Base-by-base conservation (phyloP, 139 green algal genomes). In the Volvox reticuliferus region DNA sequence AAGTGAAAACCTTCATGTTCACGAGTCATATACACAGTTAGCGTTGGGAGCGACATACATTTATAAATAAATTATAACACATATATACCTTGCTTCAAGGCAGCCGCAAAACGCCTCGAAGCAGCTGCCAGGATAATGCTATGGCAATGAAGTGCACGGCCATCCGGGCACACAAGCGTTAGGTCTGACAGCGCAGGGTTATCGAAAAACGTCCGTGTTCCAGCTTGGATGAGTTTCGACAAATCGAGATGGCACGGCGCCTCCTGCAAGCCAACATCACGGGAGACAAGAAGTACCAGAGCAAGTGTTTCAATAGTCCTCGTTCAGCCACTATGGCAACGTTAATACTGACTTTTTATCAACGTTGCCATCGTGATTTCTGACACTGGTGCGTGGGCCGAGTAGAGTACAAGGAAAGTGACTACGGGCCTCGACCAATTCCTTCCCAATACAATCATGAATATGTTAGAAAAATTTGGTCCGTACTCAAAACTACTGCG, bases 71-170 rank as follows among this genome's bases (percentile, higher is more conserved):
- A 75, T n/a, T 75, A 14, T 26, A 26, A 75, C 67, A 75, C 67
- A 14, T 55, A 73, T 73, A 30, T 26, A 91, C 87, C 87, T 67
- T 67, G 61, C 28, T 79, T 91, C n/a, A 91, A 33, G 22, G 35
- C 87, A 6, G 61, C 33, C 0, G 87, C 87, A 16, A 91, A 68
- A 2, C 87, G 87, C 3, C 62, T 50, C 1, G 76, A 86, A 0
- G 87, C 87, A 18, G 87, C 76, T 18, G 87, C 87, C 24, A 91
- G 33, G 26, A 91, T 91, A 26, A 91, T 32, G 17, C n/a, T 67
- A 17, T 91, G 87, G 76, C 87, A 91, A 21, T 91, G 76, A 22
- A 91, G 28, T 1, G 55, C 14, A 1, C 87, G 75, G 2, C 87
- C 87, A 79, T 91, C 87, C 0, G 87, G 87, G 9, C 87, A 91